These are phyloP conservation scores for Hypoxylon perforatum DNA, from an alignment of 495 filamentous ascomycete species.

Conservation along the genomic window DNA sequence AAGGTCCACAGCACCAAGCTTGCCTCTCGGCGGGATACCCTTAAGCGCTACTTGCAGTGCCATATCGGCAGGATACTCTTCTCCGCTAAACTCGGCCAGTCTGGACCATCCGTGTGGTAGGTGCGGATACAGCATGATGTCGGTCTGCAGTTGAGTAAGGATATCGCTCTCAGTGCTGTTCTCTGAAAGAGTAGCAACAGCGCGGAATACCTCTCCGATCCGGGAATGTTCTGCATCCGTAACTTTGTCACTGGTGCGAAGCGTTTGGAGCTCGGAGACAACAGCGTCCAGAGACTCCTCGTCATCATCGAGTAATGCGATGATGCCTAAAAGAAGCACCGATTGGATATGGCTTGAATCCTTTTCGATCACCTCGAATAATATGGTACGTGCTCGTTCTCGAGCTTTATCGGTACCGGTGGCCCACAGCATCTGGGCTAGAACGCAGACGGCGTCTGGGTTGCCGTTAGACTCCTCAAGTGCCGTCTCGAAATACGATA, in stretches of 20 bases:
- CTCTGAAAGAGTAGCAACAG: slow-evolving; percentile 52
- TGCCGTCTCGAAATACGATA: slow-evolving; percentile 83
- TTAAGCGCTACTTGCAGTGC: slow-evolving; percentile 80
- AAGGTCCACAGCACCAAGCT: slow-evolving; percentile 74
- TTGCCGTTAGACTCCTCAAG: slow-evolving; percentile 80
- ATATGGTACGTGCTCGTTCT: slow-evolving; percentile 77
- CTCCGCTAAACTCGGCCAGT: slow-evolving; percentile 63
- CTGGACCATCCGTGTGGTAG: slow-evolving; percentile 81
- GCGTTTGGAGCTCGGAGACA: slow-evolving; percentile 74
- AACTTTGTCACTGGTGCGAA: slow-evolving; percentile 70
- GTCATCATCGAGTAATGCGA: slow-evolving; percentile 83
- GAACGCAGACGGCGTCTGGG: slow-evolving; percentile 86
- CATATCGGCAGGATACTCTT: slow-evolving; percentile 77
- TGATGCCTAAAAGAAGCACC: slow-evolving; percentile 80
- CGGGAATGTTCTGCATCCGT: slow-evolving; percentile 57
- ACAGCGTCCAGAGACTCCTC: slow-evolving; percentile 83
- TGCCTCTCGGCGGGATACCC: slow-evolving; percentile 74
- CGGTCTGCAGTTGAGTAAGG: slow-evolving; percentile 68
- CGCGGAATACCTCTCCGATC: slow-evolving; percentile 59
- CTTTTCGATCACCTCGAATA: slow-evolving; percentile 79
- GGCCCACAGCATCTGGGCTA: slow-evolving; percentile 93
- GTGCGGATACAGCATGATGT: slow-evolving; percentile 81
- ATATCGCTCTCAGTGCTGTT: slow-evolving; percentile 45
- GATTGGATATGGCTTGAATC: slow-evolving; percentile 80
- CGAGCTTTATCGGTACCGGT: slow-evolving; percentile 81